Evolutionary conservation across 2,329 filamentous ascomycete species (phyloP), one percentile per base, ranked within the genome.

Genomic region (Clarireedia monteithiana): DNA sequence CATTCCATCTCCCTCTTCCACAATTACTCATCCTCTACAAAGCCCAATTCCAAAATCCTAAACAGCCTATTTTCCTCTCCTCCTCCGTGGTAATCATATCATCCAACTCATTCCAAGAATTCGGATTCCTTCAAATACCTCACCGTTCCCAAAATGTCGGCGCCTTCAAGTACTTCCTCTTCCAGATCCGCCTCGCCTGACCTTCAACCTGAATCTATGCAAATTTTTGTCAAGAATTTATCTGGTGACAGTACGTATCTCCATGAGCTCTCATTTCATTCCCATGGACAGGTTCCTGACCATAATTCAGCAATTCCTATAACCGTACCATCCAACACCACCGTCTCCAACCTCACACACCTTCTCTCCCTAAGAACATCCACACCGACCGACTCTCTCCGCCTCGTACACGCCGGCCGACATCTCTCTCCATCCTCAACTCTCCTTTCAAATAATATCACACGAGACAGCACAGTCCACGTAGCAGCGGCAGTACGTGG

Each of bases 141-240:
- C 10, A 23, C n/a, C 23, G 12, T 34, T 40, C 34, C 20, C 39
- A 42, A 42, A 9, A 69, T 69, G 67, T 57, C 50, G 58, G 63
- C 62, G 42, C 63, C 66, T 39, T 54, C 53, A 44, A 55, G 47
- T 17, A 15, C 53, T 14, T 26, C 60, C 26, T 59, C 57, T 50
- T 68, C 67, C 38, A 64, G 68, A 51, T 65, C 64, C 6, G 56
- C 69, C 48, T 72, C 72, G 36, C 66, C 69, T 42, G 75, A 79
- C 52, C 24, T 56, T 20, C 63, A 67, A 24, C 73, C 76, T 57
- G 65, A 70, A 49, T 80, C 74, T 40, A 81, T 82, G 72, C 78
- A 81, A 67, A 80, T 84, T 70, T 83, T 83, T 70, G 75, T 83
- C 69, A 82, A 81, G 72, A 77, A 77, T 66, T 71, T 81, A 50